Evolutionary conservation across 164 flowering plant genomes (phyloP), one percentile per base, ranked within the genome.

Genomic region (Magnolia sinica): DNA sequence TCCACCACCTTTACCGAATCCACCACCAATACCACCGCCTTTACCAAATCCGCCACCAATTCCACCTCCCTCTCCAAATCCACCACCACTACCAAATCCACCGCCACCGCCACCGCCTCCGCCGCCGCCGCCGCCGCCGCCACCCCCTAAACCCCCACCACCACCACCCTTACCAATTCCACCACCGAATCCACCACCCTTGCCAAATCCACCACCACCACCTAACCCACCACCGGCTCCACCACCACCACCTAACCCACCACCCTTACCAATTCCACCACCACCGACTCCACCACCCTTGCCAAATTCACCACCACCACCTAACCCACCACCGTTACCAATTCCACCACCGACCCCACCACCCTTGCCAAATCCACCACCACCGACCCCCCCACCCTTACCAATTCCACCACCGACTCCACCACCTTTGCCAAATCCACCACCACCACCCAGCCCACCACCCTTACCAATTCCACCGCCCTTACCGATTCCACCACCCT

Each of bases 221-320:
- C 87, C 85, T 11, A 75, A 10, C 6, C 82, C 76, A 4, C 50
- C 37, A 0, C 82, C 79, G 16, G 66, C 0, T 23, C 87, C 84
- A 1, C 78, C 83, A 1, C 84, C 84, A 2, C 55, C 50, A 1
- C 86, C 85, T 1, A 78, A 73, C 8, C 87, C 87, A 19, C 37
- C 22, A 1, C 76, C 69, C 13, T 64, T 70, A 0, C 82, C 79
- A 22, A 72, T 0, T 23, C 87, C 84, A 1, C 78, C 83, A 1
- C 84, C 84, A 2, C 55, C 50, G 0, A 85, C 85, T 6, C 81
- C 83, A 19, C 68, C 79, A 2, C 81, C 81, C 11, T 8, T 23
- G 0, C 85, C 82, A 18, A 37, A 52, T 7, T 82, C 80, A 10
- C 68, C 72, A 4, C 83, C 83, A 7, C 64, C 74, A 49, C 74